A percentile compares a stretch with the other conserved stretches of the same genome.
These are phyloP conservation scores for Ganoderma lucidum DNA, from an alignment of 1,284 basidiomycete genomes.

Conservation along the genomic window DNA sequence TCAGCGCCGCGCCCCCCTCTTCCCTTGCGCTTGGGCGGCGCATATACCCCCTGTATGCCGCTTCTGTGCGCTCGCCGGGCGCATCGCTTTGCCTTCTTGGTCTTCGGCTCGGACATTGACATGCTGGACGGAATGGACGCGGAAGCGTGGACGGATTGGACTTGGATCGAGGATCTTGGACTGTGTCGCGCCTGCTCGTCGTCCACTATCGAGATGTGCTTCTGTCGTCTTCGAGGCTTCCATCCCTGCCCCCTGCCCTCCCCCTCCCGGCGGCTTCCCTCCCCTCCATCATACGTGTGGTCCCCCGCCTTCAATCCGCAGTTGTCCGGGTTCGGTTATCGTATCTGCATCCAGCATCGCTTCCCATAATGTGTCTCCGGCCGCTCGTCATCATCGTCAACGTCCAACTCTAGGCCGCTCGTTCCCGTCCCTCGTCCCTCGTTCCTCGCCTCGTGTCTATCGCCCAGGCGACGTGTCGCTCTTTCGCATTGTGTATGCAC, in stretches of 20 bases:
- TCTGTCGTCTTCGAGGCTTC: constrained; percentile 6
- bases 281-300: not conserved
- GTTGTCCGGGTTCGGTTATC: constrained; percentile 13
- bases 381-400: constrained; percentile 6
- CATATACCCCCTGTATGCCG: constrained; percentile 9
- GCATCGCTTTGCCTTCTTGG: constrained; percentile 13
- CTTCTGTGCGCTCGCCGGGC: constrained; percentile 11
- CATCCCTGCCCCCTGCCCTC: not conserved
- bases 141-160: constrained; percentile 7
- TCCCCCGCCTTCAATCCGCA: constrained; percentile 3
- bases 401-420: constrained; percentile 17
- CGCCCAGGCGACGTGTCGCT: constrained; percentile 25
- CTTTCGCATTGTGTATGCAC: constrained; percentile 9
- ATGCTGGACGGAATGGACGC: constrained; percentile 4
- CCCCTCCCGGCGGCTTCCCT: not conserved
- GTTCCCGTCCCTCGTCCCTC: constrained; percentile 12
- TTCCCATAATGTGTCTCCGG: constrained; percentile 21
- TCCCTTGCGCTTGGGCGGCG: constrained; percentile 7
- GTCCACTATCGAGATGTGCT: constrained; percentile 4
- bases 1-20: constrained; percentile 18
- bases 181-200: constrained; percentile 14
- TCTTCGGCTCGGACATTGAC: constrained; percentile 8
- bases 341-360: constrained; percentile 1
- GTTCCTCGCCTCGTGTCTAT: constrained; percentile 12
- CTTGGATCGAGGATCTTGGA: constrained; percentile 24